Base-by-base conservation (phyloP, 768 basidiomycete species). In the Boletus speciosus region DNA sequence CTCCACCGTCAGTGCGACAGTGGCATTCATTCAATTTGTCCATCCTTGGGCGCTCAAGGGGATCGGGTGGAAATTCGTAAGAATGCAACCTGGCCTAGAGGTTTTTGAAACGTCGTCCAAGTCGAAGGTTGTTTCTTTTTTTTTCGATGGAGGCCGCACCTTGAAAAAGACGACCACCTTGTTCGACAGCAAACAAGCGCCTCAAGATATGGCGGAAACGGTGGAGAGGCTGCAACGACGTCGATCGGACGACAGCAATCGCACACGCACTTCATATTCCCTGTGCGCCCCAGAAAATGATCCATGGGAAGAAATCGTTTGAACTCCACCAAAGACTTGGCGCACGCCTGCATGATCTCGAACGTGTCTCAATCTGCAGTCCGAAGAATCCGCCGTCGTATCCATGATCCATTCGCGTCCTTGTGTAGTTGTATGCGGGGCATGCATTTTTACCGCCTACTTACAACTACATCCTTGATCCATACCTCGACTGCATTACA, bases 401-500 rank as follows among this genome's bases (percentile, higher is more conserved):
- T 38, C n/a, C n/a, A 27, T 27, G 25, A 27, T 27, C 25, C 25
- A 27, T 27, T 27, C 5, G 12, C 11, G 32, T 19, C 39, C 19
- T 38, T n/a, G 6, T 19, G 32, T 21, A 32, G 8, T 9, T 34
- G 4, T 27, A 32, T 6, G 14, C 32, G 8, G 10, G 31, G 16
- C 46, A 16, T 35, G 15, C 6, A 25, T 12, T 2, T 4, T 29
- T 5, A 34, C 16, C 6, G 11, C 8, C 29, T 32, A 27, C 45
- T 23, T 12, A 23, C 10, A 5, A 10, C 23, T 23, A 29, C 9
- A 4, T 50, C 60, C 53, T 44, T 65, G 16, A 76, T 69, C 87
- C 88, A 90, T 15, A 90, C 79, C 62, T 85, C 79, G 4, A 86
- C 76, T 31, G 67, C 70, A 39, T 77, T 78, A 6, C 76, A 71